These are phyloP conservation scores for Centaurea solstitialis DNA, from an alignment of 129 eudicot species.

Conservation along the genomic window DNA sequence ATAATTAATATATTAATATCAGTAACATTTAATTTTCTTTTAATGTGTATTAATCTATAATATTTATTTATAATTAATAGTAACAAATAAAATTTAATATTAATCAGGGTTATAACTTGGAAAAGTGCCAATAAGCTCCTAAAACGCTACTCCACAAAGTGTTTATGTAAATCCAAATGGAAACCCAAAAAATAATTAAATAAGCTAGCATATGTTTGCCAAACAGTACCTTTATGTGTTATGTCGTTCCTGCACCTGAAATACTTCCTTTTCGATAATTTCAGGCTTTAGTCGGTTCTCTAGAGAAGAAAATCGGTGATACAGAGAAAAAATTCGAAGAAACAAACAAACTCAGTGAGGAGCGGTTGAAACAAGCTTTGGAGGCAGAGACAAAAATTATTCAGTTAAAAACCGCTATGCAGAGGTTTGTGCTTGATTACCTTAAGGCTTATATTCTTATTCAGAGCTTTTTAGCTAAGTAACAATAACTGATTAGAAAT, in stretches of 20 bases:
- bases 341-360: conserved; percentile 90
- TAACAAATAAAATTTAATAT: no score
- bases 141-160: no score
- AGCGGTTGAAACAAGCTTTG: conserved; percentile 83
- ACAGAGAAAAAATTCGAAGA: conserved; percentile 93
- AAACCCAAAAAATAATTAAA: no score
- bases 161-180: no score
- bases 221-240: neutral
- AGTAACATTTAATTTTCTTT: no score
- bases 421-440: conserved; percentile 52
- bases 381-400: conserved; percentile 86
- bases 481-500: neutral
- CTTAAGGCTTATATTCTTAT: neutral
- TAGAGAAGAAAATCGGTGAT: conserved; percentile 81
- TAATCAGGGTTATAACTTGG: no score
- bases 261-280: neutral
- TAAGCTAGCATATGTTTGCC: no score
- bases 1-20: no score
- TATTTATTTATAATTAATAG: no score
- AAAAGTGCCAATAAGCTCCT: no score
- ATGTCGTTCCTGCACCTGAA: neutral
- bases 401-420: conserved; percentile 86
- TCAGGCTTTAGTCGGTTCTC: conserved; percentile 78
- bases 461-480: neutral
- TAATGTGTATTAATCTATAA: no score